These are phyloP conservation scores for Syncephalastrum contaminatum DNA, from an alignment of 371 early-diverging fungal species.

Conservation along the genomic window DNA sequence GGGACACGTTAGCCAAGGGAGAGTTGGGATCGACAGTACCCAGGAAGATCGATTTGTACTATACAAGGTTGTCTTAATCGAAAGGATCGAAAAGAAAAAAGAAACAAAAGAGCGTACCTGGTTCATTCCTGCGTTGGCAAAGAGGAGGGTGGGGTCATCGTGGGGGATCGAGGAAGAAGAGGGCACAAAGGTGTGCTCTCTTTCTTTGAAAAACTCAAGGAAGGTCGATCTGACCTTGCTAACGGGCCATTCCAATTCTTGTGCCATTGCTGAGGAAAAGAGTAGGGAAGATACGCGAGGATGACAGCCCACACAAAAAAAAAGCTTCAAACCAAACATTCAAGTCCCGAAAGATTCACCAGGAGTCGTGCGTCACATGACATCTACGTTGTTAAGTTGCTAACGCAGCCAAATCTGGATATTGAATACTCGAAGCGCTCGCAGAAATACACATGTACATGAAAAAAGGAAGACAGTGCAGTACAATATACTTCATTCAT, in stretches of 20 bases:
- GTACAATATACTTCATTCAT: too few relatives aligned
- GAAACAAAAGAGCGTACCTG: constrained; percentile 61
- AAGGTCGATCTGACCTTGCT: constrained; percentile 87
- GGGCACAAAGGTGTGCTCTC: constrained; percentile 83
- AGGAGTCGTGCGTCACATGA: too few relatives aligned
- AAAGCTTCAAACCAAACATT: too few relatives aligned
- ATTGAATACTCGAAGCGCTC: too few relatives aligned
- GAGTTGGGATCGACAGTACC: constrained; percentile 94
- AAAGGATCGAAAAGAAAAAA: background rate
- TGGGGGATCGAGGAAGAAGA: constrained; percentile 96
- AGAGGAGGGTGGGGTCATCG: constrained; percentile 98
- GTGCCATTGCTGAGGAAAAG: background rate
- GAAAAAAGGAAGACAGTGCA: too few relatives aligned
- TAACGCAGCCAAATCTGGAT: too few relatives aligned
- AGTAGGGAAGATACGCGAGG: too few relatives aligned
- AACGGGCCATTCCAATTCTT: constrained; percentile 69
- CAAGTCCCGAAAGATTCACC: too few relatives aligned
- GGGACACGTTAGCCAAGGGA: constrained; percentile 84
- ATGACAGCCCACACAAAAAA: too few relatives aligned
- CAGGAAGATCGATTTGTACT: constrained; percentile 98
- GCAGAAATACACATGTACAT: too few relatives aligned
- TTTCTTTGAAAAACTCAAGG: constrained; percentile 83
- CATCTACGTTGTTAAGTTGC: too few relatives aligned
- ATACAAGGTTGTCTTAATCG: constrained; percentile 2
- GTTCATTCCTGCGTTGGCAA: constrained; percentile 99